Evolutionary conservation across 2,329 filamentous ascomycete species (phyloP).

Genomic region (Colletotrichum sp.): DNA sequence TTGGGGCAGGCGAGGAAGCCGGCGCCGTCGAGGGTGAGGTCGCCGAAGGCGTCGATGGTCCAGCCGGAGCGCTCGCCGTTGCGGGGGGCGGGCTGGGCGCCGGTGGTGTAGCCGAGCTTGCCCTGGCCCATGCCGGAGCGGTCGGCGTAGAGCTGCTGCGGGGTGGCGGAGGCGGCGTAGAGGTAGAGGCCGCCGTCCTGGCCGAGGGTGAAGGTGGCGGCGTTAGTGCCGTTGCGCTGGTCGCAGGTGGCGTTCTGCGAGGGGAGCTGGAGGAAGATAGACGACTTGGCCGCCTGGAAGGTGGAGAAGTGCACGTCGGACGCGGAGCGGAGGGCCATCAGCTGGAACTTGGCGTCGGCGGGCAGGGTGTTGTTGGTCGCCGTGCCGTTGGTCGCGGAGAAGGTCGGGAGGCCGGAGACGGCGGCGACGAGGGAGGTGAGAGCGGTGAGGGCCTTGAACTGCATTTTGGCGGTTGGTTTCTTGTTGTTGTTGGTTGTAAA

Average conservation of each 20-base stretch:
- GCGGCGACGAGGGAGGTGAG: constrained; percentile 30
- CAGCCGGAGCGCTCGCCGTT: constrained; percentile 54
- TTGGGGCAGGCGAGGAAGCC: constrained; percentile 58
- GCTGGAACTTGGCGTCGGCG: constrained; percentile 42
- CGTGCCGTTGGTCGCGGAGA: constrained; percentile 3
- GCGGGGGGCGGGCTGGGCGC: constrained; percentile 37
- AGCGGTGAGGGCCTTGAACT: constrained; percentile 22
- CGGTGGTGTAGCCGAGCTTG: constrained; percentile 55
- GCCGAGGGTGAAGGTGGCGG: constrained; percentile 54
- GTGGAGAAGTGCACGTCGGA: constrained; percentile 49
- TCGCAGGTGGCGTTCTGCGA: constrained; percentile 55
- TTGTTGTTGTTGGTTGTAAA: background rate
- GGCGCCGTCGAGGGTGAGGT: constrained; percentile 49
- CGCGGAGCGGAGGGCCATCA: constrained; percentile 55
- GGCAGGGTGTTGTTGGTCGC: constrained; percentile 25
- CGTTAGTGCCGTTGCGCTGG: constrained; percentile 34
- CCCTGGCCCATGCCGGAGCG: constrained; percentile 65
- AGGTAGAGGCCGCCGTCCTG: constrained; percentile 50
- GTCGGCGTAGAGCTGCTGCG: constrained; percentile 58
- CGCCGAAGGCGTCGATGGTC: constrained; percentile 41
- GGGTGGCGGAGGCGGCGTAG: constrained; percentile 43
- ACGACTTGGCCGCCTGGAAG: constrained; percentile 47
- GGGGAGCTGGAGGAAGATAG: constrained; percentile 47
- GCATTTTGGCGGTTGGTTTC: constrained; percentile 12
- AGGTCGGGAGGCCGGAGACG: constrained; percentile 20